Conservation (phyloP, 257 asterid genomes). For the Solanum ahanhuiri region DNA sequence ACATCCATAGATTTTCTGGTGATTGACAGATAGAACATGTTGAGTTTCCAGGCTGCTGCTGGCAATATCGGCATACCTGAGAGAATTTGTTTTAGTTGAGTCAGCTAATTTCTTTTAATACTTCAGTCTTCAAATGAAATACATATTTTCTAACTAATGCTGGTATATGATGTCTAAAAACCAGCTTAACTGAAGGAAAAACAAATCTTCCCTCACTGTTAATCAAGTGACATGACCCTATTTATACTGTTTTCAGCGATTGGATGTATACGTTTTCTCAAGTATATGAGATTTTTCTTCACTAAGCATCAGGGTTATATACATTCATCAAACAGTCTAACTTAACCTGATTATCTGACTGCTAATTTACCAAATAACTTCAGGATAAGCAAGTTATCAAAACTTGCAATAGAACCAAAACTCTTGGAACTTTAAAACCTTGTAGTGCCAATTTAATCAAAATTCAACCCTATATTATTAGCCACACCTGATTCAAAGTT, state of each 20-base stretch:
- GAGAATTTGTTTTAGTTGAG: slow-evolving; percentile 14
- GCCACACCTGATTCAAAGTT: neutral
- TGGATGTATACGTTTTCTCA: neutral
- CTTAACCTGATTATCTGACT: neutral
- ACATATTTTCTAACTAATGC: slow-evolving; percentile 4
- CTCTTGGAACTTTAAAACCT: neutral
- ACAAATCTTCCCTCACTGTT: neutral
- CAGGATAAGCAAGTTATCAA: neutral
- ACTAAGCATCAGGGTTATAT: neutral
- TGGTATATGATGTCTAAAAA: neutral
- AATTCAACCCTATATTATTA: neutral
- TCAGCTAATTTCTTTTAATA: slow-evolving; percentile 1
- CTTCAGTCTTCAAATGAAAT: neutral
- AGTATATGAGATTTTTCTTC: neutral
- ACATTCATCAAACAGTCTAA: neutral
- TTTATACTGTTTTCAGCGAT: neutral
- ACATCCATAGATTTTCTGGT: slow-evolving; percentile 96
- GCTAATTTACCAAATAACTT: neutral
- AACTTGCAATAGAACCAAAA: neutral
- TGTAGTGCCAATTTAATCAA: neutral
- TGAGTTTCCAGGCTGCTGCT: slow-evolving; percentile 96
- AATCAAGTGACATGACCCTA: neutral
- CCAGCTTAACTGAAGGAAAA: neutral
- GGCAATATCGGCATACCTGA: slow-evolving; percentile 97
- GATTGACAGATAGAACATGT: slow-evolving; percentile 73